phyloP scores from a whole-genome alignment of 2,329 filamentous ascomycete species.

The Trichocomaceae sp. region DNA sequence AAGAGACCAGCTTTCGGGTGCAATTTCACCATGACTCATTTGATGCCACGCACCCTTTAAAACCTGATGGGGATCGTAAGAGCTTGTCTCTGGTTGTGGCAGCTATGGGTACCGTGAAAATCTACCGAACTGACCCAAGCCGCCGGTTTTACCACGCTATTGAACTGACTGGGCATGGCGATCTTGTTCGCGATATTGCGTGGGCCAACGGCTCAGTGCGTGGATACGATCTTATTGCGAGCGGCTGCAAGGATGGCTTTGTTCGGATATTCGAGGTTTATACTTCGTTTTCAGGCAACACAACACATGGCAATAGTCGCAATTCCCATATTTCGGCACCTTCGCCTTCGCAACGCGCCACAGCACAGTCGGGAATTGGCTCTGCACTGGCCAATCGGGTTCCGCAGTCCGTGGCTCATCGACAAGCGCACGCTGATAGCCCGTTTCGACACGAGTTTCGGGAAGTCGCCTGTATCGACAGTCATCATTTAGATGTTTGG shows the following conservation, averaged over 20 bases:
- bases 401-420: conserved; percentile 25
- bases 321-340: conserved; percentile 23
- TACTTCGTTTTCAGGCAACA: conserved; percentile 27
- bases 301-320: conserved; percentile 23
- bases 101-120: conserved; percentile 71
- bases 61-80: conserved; percentile 74
- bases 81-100: conserved; percentile 77
- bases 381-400: conserved; percentile 34
- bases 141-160: conserved; percentile 81
- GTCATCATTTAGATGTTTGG: conserved; percentile 41
- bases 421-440: conserved; percentile 29
- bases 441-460: conserved; percentile 38
- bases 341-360: conserved; percentile 26
- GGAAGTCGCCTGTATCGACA: conserved; percentile 39
- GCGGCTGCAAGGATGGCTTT: conserved; percentile 85
- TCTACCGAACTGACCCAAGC: conserved; percentile 69
- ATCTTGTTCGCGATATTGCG: conserved; percentile 76
- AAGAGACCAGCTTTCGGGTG: conserved; percentile 80
- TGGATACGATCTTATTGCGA: conserved; percentile 84
- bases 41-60: conserved; percentile 64
- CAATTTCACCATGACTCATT: conserved; percentile 79
- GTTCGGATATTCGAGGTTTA: conserved; percentile 73
- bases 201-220: conserved; percentile 91
- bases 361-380: conserved; percentile 37
- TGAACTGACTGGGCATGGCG: conserved; percentile 65